These are phyloP conservation scores for Fusarium phyllophilum DNA, from an alignment of 2,329 filamentous ascomycete species.

Conservation along the genomic window DNA sequence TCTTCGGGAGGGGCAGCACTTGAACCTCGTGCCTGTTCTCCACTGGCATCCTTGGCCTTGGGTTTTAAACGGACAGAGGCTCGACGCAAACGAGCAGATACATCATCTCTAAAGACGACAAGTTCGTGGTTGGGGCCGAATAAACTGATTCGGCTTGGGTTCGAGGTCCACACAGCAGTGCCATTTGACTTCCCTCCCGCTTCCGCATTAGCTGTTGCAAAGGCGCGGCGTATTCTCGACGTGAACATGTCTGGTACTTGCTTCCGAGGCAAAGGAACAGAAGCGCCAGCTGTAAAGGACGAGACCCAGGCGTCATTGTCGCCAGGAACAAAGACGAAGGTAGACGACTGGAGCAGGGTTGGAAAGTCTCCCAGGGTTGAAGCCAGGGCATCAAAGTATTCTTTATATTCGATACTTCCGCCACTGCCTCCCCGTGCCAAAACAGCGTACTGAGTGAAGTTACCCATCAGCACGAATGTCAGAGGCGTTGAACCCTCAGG, in stretches of 20 bases:
- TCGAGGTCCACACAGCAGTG: conserved; percentile 85
- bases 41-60: conserved; percentile 48
- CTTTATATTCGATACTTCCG: conserved; percentile 95
- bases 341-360: conserved; percentile 78
- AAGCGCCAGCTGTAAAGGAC: conserved; percentile 80
- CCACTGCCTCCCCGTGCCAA: conserved; percentile 76
- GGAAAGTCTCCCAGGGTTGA: conserved; percentile 86
- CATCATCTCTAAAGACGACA: conserved; percentile 86
- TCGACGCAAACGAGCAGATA: conserved; percentile 80
- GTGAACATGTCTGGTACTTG: conserved; percentile 90
- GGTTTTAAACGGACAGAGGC: conserved; percentile 76
- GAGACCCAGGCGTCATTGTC: conserved; percentile 99
- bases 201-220: conserved; percentile 81
- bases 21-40: conserved; percentile 42
- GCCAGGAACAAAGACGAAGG: conserved; percentile 92
- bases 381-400: conserved; percentile 90
- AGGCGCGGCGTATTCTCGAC: conserved; percentile 81
- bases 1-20: conserved; percentile 25
- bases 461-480: conserved; percentile 84
- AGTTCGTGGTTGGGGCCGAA: conserved; percentile 92
- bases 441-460: conserved; percentile 76
- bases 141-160: conserved; percentile 82
- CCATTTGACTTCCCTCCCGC: conserved; percentile 60
- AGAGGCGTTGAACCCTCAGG: conserved; percentile 74
- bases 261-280: conserved; percentile 74